These are phyloP conservation scores for Colletotrichum endophyticum DNA, from an alignment of 2,329 filamentous ascomycete species.

Conservation along the genomic window DNA sequence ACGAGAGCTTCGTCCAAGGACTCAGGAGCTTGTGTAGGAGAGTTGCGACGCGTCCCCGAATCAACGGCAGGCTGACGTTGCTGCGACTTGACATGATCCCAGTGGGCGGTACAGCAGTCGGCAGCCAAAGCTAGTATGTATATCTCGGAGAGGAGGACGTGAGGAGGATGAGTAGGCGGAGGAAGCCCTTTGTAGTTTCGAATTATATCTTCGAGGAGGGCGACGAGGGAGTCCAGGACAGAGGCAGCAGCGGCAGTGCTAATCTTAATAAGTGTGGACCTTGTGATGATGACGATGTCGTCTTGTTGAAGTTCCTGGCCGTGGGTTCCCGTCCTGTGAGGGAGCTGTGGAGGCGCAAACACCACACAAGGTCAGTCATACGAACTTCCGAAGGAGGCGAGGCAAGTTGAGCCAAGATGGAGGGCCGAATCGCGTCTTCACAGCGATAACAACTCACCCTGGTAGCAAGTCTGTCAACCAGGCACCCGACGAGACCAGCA, in stretches of 20 bases:
- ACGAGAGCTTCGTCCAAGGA: constrained; percentile 57
- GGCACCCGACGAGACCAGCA: constrained; percentile 63
- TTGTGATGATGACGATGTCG: constrained; percentile 65
- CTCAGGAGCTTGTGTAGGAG: constrained; percentile 31
- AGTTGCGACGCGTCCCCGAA: constrained; percentile 22
- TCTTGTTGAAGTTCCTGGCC: constrained; percentile 63
- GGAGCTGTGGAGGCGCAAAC: constrained; percentile 50
- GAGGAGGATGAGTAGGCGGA: constrained; percentile 53
- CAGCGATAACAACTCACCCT: constrained; percentile 51
- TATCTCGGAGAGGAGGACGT: constrained; percentile 68
- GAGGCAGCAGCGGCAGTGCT: constrained; percentile 57
- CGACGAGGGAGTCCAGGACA: constrained; percentile 62
- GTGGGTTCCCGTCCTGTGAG: constrained; percentile 65
- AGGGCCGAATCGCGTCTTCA: neutral
- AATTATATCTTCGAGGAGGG: constrained; percentile 62
- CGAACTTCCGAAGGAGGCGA: neutral
- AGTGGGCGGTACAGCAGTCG: constrained; percentile 69
- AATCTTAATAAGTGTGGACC: constrained; percentile 65
- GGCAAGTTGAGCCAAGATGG: neutral
- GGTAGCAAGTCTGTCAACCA: constrained; percentile 67
- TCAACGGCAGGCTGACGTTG: constrained; percentile 1
- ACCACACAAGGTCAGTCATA: neutral
- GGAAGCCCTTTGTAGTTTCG: constrained; percentile 57
- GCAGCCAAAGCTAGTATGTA: constrained; percentile 68
- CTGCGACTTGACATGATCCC: constrained; percentile 48